Percentiles rank a stretch among this genome's conserved stretches.
Conservation (phyloP, 768 basidiomycete species). For the Tulasnella sp. region DNA sequence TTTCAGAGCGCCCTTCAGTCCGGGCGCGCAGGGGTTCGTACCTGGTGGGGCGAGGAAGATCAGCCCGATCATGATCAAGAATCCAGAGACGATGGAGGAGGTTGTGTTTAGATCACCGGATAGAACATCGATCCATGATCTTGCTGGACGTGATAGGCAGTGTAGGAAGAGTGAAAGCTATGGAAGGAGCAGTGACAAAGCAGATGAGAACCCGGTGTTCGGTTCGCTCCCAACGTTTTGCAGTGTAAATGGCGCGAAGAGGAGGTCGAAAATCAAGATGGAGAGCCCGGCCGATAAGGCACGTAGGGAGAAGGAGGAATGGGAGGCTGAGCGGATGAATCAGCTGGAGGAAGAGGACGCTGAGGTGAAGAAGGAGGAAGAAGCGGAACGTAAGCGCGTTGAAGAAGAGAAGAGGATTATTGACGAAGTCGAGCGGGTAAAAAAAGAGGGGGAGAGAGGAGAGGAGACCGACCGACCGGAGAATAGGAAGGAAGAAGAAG, state of each 20-base stretch:
- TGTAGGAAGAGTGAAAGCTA: conserved; percentile 22
- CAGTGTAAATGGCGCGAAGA: conserved; percentile 22
- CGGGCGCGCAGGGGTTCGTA: conserved; percentile 54
- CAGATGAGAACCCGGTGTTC: neutral
- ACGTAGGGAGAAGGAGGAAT: conserved; percentile 31
- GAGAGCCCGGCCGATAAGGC: conserved; percentile 44
- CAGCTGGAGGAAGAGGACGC: conserved; percentile 33
- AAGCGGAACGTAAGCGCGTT: conserved; percentile 22
- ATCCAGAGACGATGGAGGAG: conserved; percentile 46
- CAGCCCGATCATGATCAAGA: conserved; percentile 44
- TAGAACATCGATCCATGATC: conserved; percentile 31
- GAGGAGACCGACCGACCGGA: conserved; percentile 23
- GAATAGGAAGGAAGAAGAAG: conserved; percentile 19
- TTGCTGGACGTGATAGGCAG: no score
- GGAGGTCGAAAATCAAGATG: conserved; percentile 34
- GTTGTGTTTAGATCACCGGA: conserved; percentile 46
- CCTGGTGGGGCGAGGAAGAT: conserved; percentile 34
- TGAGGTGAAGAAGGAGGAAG: conserved; percentile 27
- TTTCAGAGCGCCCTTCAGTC: conserved; percentile 34
- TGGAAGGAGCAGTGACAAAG: neutral
- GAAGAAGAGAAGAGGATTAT: conserved; percentile 26
- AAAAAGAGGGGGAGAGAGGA: conserved; percentile 29
- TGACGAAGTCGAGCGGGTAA: conserved; percentile 19
- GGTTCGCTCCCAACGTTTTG: no score
- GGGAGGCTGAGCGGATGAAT: conserved; percentile 28